These are phyloP conservation scores for Ophiostoma sp. DNA, from an alignment of 2,329 filamentous ascomycete genomes.

Conservation along the genomic window DNA sequence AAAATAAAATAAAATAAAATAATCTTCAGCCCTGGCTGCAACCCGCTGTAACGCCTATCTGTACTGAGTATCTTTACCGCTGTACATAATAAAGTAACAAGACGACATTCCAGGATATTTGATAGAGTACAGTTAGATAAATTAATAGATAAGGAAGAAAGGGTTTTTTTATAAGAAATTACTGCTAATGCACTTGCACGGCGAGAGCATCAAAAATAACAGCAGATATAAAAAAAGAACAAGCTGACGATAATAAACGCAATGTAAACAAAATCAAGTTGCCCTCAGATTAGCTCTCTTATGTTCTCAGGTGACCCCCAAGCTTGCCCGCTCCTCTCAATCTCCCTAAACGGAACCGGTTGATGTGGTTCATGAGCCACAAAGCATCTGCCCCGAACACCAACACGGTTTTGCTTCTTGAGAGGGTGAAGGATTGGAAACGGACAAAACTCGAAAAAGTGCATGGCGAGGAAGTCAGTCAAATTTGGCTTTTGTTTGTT, in stretches of 20 bases:
- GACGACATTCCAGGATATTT: background rate
- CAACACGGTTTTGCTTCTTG: background rate
- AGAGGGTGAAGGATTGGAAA: background rate
- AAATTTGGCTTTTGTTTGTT: conserved; percentile 28
- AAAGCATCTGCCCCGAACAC: conserved; percentile 13
- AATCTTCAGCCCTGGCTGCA: too few species aligned
- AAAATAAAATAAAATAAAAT: too few species aligned
- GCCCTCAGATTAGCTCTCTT: conserved; percentile 28
- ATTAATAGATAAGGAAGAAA: background rate
- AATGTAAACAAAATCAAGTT: conserved; percentile 4
- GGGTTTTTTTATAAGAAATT: background rate
- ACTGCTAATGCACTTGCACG: background rate
- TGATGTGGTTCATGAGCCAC: conserved; percentile 18
- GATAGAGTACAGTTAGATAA: background rate
- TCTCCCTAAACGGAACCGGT: background rate
- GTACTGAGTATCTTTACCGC: too few species aligned
- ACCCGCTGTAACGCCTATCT: too few species aligned
- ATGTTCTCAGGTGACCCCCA: conserved; percentile 2
- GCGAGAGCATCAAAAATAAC: background rate
- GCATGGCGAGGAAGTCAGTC: conserved; percentile 20
- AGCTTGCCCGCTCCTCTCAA: background rate
- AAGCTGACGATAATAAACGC: background rate
- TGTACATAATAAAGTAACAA: too few species aligned
- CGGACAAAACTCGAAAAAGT: background rate
- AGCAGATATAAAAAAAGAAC: background rate